Conservation (phyloP, 352 stramenopile genomes). For the Globisporangium lucens region DNA sequence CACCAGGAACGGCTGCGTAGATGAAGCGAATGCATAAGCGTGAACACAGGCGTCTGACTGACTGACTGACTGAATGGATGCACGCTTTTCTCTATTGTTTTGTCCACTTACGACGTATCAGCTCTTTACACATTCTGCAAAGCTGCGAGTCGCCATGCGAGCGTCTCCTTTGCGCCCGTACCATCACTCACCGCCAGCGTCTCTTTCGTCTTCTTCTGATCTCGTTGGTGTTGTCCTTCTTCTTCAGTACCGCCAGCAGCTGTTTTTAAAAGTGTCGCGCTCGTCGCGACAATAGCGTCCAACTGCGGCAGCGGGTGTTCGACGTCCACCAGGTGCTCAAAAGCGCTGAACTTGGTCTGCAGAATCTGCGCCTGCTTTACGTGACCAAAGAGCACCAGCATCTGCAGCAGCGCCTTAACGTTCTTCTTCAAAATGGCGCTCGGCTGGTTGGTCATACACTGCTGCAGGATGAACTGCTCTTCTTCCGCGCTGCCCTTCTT, state of each 20-base stretch:
- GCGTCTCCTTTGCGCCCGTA: not conserved
- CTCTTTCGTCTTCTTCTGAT: not conserved
- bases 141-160: slow-evolving; percentile 14
- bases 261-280: not conserved
- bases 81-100: not conserved
- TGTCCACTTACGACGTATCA: not conserved
- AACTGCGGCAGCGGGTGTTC: slow-evolving; percentile 21
- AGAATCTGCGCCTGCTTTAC: slow-evolving; percentile 34
- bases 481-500: slow-evolving; percentile 71
- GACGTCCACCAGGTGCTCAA: slow-evolving; percentile 31
- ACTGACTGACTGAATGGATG: not conserved
- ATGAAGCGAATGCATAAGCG: not conserved
- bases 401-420: slow-evolving; percentile 36
- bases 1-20: not conserved
- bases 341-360: slow-evolving; percentile 37
- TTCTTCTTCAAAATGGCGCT: slow-evolving; percentile 35
- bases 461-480: slow-evolving; percentile 52
- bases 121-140: slow-evolving; percentile 5
- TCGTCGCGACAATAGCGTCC: not conserved
- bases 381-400: slow-evolving; percentile 57
- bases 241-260: not conserved
- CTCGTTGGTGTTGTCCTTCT: not conserved
- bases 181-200: not conserved
- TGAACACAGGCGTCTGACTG: not conserved
- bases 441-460: slow-evolving; percentile 38